Conservation (phyloP, 164 flowering plant species). For the Macadamia tetraphylla region DNA sequence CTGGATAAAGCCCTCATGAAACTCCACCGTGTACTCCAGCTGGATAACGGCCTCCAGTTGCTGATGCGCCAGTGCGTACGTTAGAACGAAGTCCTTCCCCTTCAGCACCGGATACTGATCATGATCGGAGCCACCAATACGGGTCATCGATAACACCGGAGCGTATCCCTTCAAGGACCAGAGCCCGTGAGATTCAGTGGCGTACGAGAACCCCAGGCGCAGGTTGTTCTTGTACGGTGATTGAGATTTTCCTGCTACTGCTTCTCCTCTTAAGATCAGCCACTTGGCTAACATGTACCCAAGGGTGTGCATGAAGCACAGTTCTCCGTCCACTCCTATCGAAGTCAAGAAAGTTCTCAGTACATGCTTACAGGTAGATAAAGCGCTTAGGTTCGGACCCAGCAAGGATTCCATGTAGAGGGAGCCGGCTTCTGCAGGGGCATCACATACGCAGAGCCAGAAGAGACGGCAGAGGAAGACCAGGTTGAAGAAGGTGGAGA, state of each 20-base stretch:
- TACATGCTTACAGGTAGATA: slow-evolving; percentile 28
- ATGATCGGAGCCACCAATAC: slow-evolving; percentile 14
- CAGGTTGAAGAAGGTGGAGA: slow-evolving; percentile 62
- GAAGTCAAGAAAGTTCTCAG: slow-evolving; percentile 50
- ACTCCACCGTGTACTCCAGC: slow-evolving; percentile 54
- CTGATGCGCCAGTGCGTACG: slow-evolving; percentile 78
- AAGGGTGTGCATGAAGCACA: slow-evolving; percentile 63
- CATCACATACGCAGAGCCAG: slow-evolving; percentile 73
- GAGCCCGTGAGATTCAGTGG: slow-evolving; percentile 59
- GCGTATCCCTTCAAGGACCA: slow-evolving; percentile 69
- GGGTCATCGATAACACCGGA: slow-evolving; percentile 53
- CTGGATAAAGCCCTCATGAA: slow-evolving; percentile 37
- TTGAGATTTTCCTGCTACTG: slow-evolving; percentile 28
- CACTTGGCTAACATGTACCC: slow-evolving; percentile 77
- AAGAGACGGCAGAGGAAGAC: slow-evolving; percentile 68
- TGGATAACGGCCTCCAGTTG: slow-evolving; percentile 75
- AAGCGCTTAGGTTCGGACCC: slow-evolving; percentile 38
- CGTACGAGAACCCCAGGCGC: slow-evolving; percentile 51
- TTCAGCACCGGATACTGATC: slow-evolving; percentile 25
- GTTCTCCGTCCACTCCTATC: slow-evolving; percentile 68
- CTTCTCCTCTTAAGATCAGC: slow-evolving; percentile 41
- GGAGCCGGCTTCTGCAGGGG: slow-evolving; percentile 65
- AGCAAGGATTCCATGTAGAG: slow-evolving; percentile 51
- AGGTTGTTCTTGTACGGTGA: slow-evolving; percentile 8
- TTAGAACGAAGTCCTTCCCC: slow-evolving; percentile 52